Conservation (phyloP, 208 protist species). For the Trichomonas tenax region DNA sequence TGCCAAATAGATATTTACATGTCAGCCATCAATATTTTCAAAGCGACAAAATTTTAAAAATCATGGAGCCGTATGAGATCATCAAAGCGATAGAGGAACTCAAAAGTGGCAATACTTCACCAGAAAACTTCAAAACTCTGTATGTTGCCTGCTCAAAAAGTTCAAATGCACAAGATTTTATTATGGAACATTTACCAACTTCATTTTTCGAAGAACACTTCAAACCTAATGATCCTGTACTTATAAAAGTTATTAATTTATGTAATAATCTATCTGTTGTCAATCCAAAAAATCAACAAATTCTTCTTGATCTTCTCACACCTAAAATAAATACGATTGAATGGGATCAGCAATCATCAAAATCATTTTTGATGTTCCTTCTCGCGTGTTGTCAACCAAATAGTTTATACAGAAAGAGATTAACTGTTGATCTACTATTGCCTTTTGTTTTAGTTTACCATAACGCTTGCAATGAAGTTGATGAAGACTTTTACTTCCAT, state of each 20-base stretch:
- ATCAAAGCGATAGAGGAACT: not conserved
- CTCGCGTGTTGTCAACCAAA: not conserved
- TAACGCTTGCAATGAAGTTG: not conserved
- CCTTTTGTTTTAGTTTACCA: not conserved
- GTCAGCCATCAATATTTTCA: too few relatives aligned
- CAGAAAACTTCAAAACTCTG: not conserved
- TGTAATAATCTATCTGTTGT: not conserved
- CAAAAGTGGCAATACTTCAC: not conserved
- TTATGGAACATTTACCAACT: not conserved
- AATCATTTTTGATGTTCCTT: not conserved
- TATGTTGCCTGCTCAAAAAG: not conserved
- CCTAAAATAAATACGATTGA: not conserved
- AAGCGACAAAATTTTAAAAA: not conserved
- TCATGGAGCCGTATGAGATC: not conserved
- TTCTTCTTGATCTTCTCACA: not conserved
- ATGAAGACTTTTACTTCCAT: not conserved
- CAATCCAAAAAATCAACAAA: not conserved
- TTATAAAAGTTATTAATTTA: not conserved
- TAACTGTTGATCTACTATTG: not conserved
- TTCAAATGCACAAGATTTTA: not conserved
- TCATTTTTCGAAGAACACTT: not conserved
- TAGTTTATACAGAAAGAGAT: not conserved
- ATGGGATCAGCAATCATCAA: not conserved
- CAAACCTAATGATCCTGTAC: not conserved
- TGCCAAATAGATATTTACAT: too few relatives aligned